Base-by-base conservation (phyloP, 805 yeast genomes). In the Geotrichum ghanense region DNA sequence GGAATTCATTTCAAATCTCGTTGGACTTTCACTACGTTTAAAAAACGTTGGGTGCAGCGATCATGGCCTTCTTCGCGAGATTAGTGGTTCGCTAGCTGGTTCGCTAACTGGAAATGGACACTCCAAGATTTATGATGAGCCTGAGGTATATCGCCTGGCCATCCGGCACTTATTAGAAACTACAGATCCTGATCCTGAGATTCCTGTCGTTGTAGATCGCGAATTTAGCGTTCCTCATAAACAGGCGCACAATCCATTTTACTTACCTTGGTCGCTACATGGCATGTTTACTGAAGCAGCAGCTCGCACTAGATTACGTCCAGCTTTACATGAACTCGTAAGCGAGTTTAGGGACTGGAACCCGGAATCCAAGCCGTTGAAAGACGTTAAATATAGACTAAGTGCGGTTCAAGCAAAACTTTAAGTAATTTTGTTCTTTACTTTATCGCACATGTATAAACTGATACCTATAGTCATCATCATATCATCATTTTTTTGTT, bases 21-120 rank as follows among this genome's bases (percentile, higher is more conserved):
- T 88, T 1, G 74, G 82, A 12, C 66, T 88, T 7, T 84, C 95
- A 3, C 75, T 89, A 48, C 78, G 76, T 45, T 64, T 89, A 41
- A 76, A 83, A 47, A 87, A 90, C 60, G 54, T 78, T 42, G 97
- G 97, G 0, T 73, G 69, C 44, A 76, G 81, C 43, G 98, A 90
- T 59, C 90, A 86, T 59, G 92, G 88, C 20, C 83, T 92, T 12
- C 70, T 90, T 19, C 81, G 81, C 51, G 97, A 92, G 59, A 73
- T 90, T 40, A 85, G 95, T 47, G 74, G 71, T 39, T 73, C 85
- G 0, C 63, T 83, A 51, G 92, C 94, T 0, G 98, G 98, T 0
- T 83, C 95, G 1, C 68, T 92, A 45, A 90, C 96, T 0, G 96
- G 97, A 2, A 89, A 92, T 5, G 98, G 98, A 0, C 98, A 90